phyloP scores from a whole-genome alignment of 2,329 filamentous ascomycete species.

The Colletotrichum plurivorum region DNA sequence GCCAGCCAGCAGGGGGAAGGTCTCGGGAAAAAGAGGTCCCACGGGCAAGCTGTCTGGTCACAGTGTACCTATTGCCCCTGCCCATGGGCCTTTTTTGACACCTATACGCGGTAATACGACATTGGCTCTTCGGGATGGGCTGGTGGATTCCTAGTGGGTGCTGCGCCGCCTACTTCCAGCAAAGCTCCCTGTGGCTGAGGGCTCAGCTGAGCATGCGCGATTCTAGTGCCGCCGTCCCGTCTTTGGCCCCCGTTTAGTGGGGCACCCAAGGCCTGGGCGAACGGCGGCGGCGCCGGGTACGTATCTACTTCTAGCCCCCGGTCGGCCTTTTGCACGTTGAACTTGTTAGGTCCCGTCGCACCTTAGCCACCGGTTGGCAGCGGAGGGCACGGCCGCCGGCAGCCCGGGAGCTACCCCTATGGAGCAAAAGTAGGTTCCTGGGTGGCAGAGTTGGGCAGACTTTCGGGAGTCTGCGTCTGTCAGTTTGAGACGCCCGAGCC shows the following conservation, averaged over 20 bases:
- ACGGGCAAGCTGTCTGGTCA: no score
- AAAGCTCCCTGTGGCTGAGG: conserved; percentile 42
- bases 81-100: conserved; percentile 24
- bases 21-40: no score
- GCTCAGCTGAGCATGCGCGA: conserved; percentile 23
- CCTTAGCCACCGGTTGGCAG: conserved; percentile 31
- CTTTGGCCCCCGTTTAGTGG: conserved; percentile 24
- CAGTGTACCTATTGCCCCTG: background rate
- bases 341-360: background rate
- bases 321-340: background rate
- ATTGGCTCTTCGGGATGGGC: conserved; percentile 30
- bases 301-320: background rate
- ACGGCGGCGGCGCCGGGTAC: conserved; percentile 7
- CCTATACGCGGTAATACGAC: conserved; percentile 37
- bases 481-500: background rate
- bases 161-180: conserved; percentile 40
- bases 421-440: background rate
- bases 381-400: conserved; percentile 20
- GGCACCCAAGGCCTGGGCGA: background rate
- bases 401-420: no score
- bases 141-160: conserved; percentile 39
- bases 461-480: conserved; percentile 15
- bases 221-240: conserved; percentile 19
- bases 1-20: background rate
- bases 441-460: conserved; percentile 17